A percentile compares a stretch with the other conserved stretches of the same genome.
Evolutionary conservation across 2,329 filamentous ascomycete species (phyloP).

Genomic region (Arthroderma sp.): DNA sequence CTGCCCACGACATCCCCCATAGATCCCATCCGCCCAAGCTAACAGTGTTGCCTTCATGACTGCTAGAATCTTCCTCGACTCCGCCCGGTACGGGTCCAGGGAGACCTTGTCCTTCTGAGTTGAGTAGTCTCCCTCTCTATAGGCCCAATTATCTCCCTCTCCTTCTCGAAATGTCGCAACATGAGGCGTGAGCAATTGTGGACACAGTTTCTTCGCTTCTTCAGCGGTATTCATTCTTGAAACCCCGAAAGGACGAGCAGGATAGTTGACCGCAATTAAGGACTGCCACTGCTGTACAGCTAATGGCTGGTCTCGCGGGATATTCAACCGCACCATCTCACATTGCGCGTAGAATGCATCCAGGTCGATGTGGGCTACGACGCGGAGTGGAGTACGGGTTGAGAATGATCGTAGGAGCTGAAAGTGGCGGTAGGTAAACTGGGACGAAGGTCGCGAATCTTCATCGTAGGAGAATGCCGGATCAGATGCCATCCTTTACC

Average conservation of each 20-base stretch:
- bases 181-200: conserved; percentile 73
- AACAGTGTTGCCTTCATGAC: conserved; percentile 65
- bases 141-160: conserved; percentile 73
- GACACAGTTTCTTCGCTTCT: conserved; percentile 80
- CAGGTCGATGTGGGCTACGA: conserved; percentile 84
- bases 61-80: conserved; percentile 71
- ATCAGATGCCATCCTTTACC: neutral
- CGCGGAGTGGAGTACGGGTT: conserved; percentile 64
- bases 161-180: conserved; percentile 92
- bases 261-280: conserved; percentile 92
- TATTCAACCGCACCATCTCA: conserved; percentile 74
- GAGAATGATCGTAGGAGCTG: conserved; percentile 60
- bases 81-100: conserved; percentile 76
- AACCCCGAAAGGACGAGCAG: conserved; percentile 69
- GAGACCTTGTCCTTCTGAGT: conserved; percentile 89
- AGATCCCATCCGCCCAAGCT: conserved; percentile 21
- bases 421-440: conserved; percentile 76
- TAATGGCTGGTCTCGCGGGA: conserved; percentile 63
- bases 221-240: conserved; percentile 63
- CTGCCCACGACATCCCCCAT: conserved; percentile 5
- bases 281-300: conserved; percentile 95
- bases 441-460: conserved; percentile 37
- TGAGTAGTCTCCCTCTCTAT: conserved; percentile 63
- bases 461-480: neutral
- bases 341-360: conserved; percentile 98